Conservation (phyloP, 768 basidiomycete species). For the Tylopilus intermedius region DNA sequence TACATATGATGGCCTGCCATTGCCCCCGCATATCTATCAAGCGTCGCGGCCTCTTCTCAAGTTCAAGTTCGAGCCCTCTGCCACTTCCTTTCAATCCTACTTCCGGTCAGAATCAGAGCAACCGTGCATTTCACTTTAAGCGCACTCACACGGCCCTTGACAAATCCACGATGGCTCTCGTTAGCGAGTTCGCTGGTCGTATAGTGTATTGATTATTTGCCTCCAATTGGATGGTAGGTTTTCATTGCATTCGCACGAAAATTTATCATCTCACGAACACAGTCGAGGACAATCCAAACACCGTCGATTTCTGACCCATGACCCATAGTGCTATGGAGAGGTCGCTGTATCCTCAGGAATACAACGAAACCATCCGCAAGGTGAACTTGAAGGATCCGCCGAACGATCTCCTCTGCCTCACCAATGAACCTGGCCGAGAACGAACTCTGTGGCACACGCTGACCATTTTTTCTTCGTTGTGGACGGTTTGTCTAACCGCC, state of each 20-base stretch:
- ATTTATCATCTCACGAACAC: constrained; percentile 53
- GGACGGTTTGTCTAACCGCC: constrained; percentile 63
- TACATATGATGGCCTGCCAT: too few relatives aligned
- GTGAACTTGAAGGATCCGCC: constrained; percentile 71
- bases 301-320: constrained; percentile 72
- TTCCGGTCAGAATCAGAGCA: constrained; percentile 21
- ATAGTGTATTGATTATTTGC: constrained; percentile 85
- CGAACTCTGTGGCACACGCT: constrained; percentile 76
- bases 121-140: constrained; percentile 43
- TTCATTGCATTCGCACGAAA: constrained; percentile 61
- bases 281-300: constrained; percentile 40
- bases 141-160: constrained; percentile 58
- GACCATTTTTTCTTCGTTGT: constrained; percentile 66
- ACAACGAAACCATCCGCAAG: constrained; percentile 61
- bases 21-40: too few relatives aligned
- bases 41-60: too few relatives aligned
- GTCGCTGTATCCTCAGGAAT: constrained; percentile 64
- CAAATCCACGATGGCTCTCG: constrained; percentile 49
- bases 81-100: constrained; percentile 37
- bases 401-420: constrained; percentile 72
- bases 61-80: constrained; percentile 17
- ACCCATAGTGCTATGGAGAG: constrained; percentile 60
- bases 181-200: constrained; percentile 68
- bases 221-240: constrained; percentile 77
- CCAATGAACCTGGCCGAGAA: constrained; percentile 41